phyloP scores from a whole-genome alignment of 2,329 filamentous ascomycete species.

The Penicillium decumbens region DNA sequence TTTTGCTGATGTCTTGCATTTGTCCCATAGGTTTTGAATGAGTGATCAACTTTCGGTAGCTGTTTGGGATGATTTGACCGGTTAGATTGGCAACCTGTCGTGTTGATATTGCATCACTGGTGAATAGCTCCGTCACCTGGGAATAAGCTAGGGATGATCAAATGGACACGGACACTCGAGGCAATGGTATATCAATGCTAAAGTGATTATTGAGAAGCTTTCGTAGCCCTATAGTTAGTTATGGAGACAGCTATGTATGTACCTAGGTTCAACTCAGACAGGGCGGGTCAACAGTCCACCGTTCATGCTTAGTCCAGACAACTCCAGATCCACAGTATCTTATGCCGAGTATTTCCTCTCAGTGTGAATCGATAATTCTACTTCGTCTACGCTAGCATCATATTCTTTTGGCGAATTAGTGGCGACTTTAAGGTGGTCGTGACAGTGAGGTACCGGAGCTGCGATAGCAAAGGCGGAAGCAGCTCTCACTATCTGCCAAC shows the following conservation, averaged over 20 bases:
- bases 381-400: neutral
- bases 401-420: neutral
- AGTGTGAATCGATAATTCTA: neutral
- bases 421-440: neutral
- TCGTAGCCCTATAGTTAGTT: neutral
- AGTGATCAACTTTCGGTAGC: neutral
- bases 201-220: neutral
- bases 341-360: neutral
- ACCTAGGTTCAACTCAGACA: neutral
- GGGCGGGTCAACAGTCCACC: neutral
- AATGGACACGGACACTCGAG: neutral
- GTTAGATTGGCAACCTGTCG: conserved; percentile 7
- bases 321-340: neutral
- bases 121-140: neutral
- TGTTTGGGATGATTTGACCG: neutral
- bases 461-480: conserved; percentile 16
- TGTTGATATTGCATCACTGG: neutral
- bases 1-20: neutral
- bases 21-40: neutral
- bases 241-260: neutral
- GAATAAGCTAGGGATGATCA: neutral
- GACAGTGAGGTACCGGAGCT: neutral
- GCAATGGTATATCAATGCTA: neutral
- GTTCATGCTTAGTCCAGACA: neutral
- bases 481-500: conserved; percentile 10